Base-by-base conservation (phyloP, 768 basidiomycete genomes). In the Hebeloma cylindrosporum region DNA sequence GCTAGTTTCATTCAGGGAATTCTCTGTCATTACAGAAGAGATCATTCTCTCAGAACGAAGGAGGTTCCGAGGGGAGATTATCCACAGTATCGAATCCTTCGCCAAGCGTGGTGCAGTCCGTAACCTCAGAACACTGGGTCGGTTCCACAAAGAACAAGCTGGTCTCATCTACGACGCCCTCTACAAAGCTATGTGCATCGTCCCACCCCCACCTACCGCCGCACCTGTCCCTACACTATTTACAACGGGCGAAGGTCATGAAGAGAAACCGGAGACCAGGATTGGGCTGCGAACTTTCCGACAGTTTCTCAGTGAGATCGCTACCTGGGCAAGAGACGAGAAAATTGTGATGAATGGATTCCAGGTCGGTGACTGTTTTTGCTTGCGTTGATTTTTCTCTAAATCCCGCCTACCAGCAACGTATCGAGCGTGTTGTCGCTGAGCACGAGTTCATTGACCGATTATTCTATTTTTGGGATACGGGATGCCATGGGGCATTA, bases 1-100 rank as follows among this genome's bases (percentile, higher is more conserved):
- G 30, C 83, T 98, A 5, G 85, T 99, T 43, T 95, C 96, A 2
- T 99, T 99, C 80, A 82, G 96, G 45, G 96, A 99, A 62, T 98
- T 99, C 63, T 87, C 91, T 3, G 78, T 93, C 50, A 96, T 99
- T 63, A 93, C 93, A 0, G 95, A 97, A 56, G 96, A 98, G 7
- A 87, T 88, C 13, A 97, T 99, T 56, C 78, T 80, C 11, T 74
- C 79, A 9, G 96, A 99, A 65, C 83, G 96, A 17, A 79, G 80
- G 50, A 80, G 85, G 36, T 92, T 88, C 71, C 79, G 95, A 36
- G 79, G 82, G 25, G 93, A 97, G 59, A 88, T 99, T 49, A 82
- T 96, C 28, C 82, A 90, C 60, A 89, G 82, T 56, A 93, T 99
- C 51, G 96, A 99, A 69, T 80, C 79, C 3, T 99, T 98, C 67